phyloP scores from a whole-genome alignment of 2,329 filamentous ascomycete species.

The Diaporthe caulivora region DNA sequence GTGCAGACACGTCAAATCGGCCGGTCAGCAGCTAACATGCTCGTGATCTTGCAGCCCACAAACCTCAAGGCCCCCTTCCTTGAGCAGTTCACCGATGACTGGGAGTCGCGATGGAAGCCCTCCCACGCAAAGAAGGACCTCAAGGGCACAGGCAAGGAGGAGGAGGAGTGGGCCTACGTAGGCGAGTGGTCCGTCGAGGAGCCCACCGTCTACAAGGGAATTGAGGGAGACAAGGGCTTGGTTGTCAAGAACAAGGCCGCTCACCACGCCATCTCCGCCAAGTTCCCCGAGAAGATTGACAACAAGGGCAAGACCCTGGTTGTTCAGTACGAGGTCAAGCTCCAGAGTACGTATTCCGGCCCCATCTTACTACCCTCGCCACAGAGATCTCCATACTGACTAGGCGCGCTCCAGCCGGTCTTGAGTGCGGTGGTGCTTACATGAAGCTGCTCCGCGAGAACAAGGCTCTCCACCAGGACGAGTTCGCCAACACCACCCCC shows the following conservation, averaged over 20 bases:
- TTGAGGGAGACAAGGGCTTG: conserved; percentile 94
- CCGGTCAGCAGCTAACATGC: conserved; percentile 20
- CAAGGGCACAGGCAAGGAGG: conserved; percentile 77
- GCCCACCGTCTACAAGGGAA: conserved; percentile 89
- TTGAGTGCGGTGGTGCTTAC: conserved; percentile 98
- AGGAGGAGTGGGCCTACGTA: conserved; percentile 97
- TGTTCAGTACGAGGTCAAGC: conserved; percentile 99
- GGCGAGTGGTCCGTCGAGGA: conserved; percentile 98
- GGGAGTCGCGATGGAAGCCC: conserved; percentile 92
- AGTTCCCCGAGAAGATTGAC: conserved; percentile 96
- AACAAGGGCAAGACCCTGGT: conserved; percentile 98
- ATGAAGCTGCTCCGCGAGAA: conserved; percentile 99
- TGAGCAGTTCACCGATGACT: conserved; percentile 98
- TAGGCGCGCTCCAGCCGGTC: conserved; percentile 73
- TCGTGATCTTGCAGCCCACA: conserved; percentile 74
- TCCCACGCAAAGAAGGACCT: conserved; percentile 96
- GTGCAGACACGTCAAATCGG: not conserved
- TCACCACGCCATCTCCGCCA: conserved; percentile 99
- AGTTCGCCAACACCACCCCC: conserved; percentile 97
- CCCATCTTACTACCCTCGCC: not conserved
- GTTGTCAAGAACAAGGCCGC: conserved; percentile 98
- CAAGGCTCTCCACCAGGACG: conserved; percentile 94
- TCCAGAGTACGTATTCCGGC: conserved; percentile 80
- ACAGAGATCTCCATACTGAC: not conserved
- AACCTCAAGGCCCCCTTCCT: conserved; percentile 92